phyloP scores from a whole-genome alignment of 2,329 filamentous ascomycete species.

The Orbilia javanica region DNA sequence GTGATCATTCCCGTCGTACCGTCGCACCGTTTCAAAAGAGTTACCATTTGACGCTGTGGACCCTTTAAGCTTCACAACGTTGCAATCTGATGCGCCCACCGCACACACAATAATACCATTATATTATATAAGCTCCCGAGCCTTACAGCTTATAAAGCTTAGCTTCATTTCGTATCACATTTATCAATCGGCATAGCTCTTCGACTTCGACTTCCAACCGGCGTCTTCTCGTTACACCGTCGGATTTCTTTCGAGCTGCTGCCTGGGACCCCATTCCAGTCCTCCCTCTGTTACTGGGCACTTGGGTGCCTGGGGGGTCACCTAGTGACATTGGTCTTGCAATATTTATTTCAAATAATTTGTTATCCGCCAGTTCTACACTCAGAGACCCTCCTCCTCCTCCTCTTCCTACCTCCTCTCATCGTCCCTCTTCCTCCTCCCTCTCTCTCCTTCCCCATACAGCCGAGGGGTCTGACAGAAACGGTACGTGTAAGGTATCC shows the following conservation, averaged over 20 bases:
- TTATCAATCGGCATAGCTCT: background rate
- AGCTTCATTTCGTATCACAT: background rate
- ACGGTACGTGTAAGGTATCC: too few species aligned
- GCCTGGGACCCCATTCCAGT: background rate
- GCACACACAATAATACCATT: background rate
- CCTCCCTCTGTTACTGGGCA: background rate
- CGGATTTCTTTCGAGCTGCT: background rate
- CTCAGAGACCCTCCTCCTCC: too few species aligned
- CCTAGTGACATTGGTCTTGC: too few species aligned
- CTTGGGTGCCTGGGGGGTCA: too few species aligned
- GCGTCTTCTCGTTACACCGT: background rate
- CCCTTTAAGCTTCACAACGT: background rate
- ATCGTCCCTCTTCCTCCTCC: too few species aligned
- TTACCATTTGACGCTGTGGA: background rate
- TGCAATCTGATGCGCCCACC: too few species aligned
- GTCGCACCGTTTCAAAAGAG: slow-evolving; percentile 33
- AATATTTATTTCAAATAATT: slow-evolving; percentile 1
- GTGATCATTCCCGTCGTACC: slow-evolving; percentile 19
- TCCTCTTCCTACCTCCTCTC: too few species aligned
- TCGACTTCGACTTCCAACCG: background rate
- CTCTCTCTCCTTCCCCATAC: too few species aligned
- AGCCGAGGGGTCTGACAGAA: too few species aligned
- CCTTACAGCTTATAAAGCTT: slow-evolving; percentile 5
- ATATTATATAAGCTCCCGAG: slow-evolving; percentile 3
- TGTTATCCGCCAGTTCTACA: background rate